Conservation (phyloP, 371 early-diverging fungal species). For the Haplosporangium sp. region DNA sequence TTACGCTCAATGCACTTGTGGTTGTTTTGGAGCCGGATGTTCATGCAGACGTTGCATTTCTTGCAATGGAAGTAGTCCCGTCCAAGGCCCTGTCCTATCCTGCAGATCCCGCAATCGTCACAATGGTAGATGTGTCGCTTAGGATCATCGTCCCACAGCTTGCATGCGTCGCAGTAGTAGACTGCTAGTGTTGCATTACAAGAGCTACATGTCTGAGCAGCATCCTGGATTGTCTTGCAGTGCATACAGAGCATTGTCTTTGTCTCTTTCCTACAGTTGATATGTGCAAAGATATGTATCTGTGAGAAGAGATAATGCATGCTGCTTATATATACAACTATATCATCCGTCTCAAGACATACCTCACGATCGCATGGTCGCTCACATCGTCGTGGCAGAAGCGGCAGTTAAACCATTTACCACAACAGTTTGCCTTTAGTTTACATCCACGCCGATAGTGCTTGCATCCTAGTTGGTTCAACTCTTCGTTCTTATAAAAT, state of each 20-base stretch:
- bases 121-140: slow-evolving; percentile 92
- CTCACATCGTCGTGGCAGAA: slow-evolving; percentile 95
- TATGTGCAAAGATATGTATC: neutral
- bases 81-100: slow-evolving; percentile 84
- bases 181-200: slow-evolving; percentile 75
- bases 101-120: slow-evolving; percentile 93
- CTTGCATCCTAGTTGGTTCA: slow-evolving; percentile 81
- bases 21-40: slow-evolving; percentile 71
- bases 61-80: slow-evolving; percentile 94
- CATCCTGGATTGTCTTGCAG: slow-evolving; percentile 86
- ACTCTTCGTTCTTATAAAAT: slow-evolving; percentile 60
- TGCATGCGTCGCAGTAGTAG: slow-evolving; percentile 95
- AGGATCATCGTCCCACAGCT: slow-evolving; percentile 92
- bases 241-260: slow-evolving; percentile 94
- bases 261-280: slow-evolving; percentile 68
- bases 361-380: slow-evolving; percentile 91
- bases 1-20: slow-evolving; percentile 96
- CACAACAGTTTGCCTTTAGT: slow-evolving; percentile 94
- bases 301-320: too few relatives aligned
- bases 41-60: slow-evolving; percentile 95
- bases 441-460: slow-evolving; percentile 94
- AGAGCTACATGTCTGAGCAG: slow-evolving; percentile 75
- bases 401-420: slow-evolving; percentile 89
- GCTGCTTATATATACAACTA: too few relatives aligned
- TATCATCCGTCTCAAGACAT: slow-evolving; percentile 12